Evolutionary conservation across 306 rosid species (phyloP).

Genomic region (Vicia faba): DNA sequence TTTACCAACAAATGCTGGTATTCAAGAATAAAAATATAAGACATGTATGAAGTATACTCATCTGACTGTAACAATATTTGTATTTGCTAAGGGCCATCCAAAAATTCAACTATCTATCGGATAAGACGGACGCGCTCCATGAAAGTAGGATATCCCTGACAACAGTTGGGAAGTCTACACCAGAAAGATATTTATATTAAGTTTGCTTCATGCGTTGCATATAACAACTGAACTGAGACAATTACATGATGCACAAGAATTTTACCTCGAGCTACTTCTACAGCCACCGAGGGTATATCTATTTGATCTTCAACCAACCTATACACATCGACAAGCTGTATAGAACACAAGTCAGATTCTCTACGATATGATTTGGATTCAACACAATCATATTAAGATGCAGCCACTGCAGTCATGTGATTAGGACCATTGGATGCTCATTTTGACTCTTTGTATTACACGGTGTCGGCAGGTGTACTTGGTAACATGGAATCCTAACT

Average conservation of each 20-base stretch:
- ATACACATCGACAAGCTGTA: slow-evolving; percentile 91
- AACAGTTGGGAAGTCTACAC: slow-evolving; percentile 73
- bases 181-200: slow-evolving; percentile 20
- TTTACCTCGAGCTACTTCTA: slow-evolving; percentile 89
- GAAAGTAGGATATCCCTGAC: slow-evolving; percentile 85
- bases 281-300: slow-evolving; percentile 77
- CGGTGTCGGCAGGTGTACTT: background rate
- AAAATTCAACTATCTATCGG: slow-evolving; percentile 61
- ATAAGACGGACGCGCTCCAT: slow-evolving; percentile 76
- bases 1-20: slow-evolving; percentile 35
- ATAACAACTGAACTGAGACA: slow-evolving; percentile 21
- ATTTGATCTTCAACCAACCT: slow-evolving; percentile 88
- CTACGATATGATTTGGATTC: background rate
- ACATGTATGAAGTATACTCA: slow-evolving; percentile 42
- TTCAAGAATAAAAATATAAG: slow-evolving; percentile 31
- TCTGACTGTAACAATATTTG: slow-evolving; percentile 38
- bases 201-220: slow-evolving; percentile 18
- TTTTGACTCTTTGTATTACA: background rate
- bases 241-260: slow-evolving; percentile 15
- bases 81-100: slow-evolving; percentile 40
- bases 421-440: background rate
- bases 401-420: slow-evolving; percentile 3
- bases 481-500: background rate
- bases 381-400: background rate
- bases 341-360: slow-evolving; percentile 43